Evolutionary conservation across 1,284 basidiomycete species (phyloP).

Genomic region (Cutaneotrichosporon cutaneum): DNA sequence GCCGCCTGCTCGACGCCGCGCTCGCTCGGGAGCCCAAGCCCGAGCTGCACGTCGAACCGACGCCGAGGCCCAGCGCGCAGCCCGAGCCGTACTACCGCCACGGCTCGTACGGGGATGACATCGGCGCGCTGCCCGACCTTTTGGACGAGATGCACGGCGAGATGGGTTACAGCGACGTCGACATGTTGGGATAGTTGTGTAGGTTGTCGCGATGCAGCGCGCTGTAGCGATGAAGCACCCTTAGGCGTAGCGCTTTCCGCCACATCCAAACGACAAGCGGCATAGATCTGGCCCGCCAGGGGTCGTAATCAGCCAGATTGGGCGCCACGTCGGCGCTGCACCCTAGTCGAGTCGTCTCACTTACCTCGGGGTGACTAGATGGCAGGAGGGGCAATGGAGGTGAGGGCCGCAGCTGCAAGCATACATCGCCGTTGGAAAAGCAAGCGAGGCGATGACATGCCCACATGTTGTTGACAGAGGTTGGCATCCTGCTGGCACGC

Average conservation of each 20-base stretch:
- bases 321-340: not conserved
- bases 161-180: not conserved
- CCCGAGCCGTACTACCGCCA: constrained; percentile 1
- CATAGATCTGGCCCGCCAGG: not conserved
- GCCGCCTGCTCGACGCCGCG: constrained; percentile 18
- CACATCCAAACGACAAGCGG: not conserved
- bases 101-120: not conserved
- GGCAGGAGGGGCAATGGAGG: no score
- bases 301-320: not conserved
- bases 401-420: no score
- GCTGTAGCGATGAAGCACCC: not conserved
- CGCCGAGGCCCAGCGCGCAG: not conserved
- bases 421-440: no score
- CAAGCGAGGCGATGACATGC: no score
- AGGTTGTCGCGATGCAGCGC: not conserved
- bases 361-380: no score
- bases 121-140: not conserved
- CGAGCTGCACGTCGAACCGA: not conserved
- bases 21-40: constrained; percentile 17
- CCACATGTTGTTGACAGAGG: no score
- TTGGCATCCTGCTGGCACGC: no score
- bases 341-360: no score
- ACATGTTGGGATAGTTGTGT: not conserved
- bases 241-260: not conserved
- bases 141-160: not conserved